Percentiles rank a stretch among this genome's conserved stretches.
These are phyloP conservation scores for Pistacia integerrima DNA, from an alignment of 345 rosid genomes.

Conservation along the genomic window DNA sequence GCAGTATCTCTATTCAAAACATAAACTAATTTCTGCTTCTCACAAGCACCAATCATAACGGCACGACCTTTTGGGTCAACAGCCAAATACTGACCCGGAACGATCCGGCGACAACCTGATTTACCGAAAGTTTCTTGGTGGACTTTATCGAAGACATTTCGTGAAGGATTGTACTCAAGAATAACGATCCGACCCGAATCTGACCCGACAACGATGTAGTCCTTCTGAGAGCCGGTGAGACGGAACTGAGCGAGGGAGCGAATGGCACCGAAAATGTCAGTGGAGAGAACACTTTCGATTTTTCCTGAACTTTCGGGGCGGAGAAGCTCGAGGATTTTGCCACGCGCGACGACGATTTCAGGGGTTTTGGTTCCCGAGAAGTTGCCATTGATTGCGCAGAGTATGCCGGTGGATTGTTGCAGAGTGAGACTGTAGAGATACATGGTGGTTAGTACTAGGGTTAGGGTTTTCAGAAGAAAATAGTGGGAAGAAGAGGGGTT, in stretches of 20 bases:
- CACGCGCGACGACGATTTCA: constrained; percentile 95
- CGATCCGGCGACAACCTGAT: constrained; percentile 92
- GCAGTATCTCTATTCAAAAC: constrained; percentile 94
- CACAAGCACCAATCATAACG: constrained; percentile 93
- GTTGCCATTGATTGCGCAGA: constrained; percentile 85
- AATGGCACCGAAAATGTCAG: constrained; percentile 88
- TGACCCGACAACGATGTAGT: constrained; percentile 92
- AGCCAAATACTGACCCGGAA: constrained; percentile 94
- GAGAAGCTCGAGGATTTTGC: constrained; percentile 89
- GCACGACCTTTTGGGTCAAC: constrained; percentile 95
- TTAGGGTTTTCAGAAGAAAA: neutral
- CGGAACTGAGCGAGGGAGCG: constrained; percentile 90
- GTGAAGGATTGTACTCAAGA: constrained; percentile 82
- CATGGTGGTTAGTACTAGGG: constrained; percentile 44
- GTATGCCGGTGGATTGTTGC: constrained; percentile 89
- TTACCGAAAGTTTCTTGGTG: constrained; percentile 98
- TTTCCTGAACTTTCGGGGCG: constrained; percentile 93
- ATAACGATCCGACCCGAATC: constrained; percentile 97
- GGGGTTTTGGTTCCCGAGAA: constrained; percentile 91
- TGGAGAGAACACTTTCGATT: constrained; percentile 85
- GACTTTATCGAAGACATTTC: constrained; percentile 80
- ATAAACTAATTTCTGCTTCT: constrained; percentile 94
- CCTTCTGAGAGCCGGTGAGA: constrained; percentile 89
- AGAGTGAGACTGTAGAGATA: constrained; percentile 93
- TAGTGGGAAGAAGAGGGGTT: constrained; percentile 2